phyloP scores from a whole-genome alignment of 306 rosid species.

The Cicer bijugum region DNA sequence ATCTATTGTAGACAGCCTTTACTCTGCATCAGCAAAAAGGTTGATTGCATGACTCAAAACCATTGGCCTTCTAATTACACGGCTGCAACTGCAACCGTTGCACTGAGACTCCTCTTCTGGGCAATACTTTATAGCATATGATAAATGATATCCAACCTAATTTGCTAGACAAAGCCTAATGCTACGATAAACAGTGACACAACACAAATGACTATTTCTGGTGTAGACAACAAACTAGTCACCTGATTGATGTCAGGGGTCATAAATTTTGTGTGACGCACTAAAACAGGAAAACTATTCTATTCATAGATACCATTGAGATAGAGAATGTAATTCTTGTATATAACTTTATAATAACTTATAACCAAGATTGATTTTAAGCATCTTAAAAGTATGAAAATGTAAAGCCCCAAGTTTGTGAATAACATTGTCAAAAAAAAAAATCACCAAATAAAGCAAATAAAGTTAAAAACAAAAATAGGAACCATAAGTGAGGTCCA shows the following conservation, averaged over 20 bases:
- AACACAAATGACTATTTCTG: slow-evolving; percentile 12
- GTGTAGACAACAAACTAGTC: slow-evolving; percentile 35
- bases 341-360: background rate
- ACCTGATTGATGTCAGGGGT: slow-evolving; percentile 1
- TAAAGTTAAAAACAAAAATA: slow-evolving; percentile 1
- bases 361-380: slow-evolving; percentile 2
- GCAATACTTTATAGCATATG: background rate
- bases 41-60: background rate
- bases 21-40: background rate
- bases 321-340: background rate
- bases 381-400: background rate
- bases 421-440: slow-evolving; percentile 36
- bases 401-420: slow-evolving; percentile 2
- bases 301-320: slow-evolving; percentile 4
- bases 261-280: background rate
- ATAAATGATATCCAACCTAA: slow-evolving; percentile 10
- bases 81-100: background rate
- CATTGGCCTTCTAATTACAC: background rate
- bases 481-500: slow-evolving; percentile 6
- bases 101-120: background rate
- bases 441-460: slow-evolving; percentile 40
- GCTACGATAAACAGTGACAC: background rate
- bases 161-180: slow-evolving; percentile 24
- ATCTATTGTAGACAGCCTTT: background rate
- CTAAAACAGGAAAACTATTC: slow-evolving; percentile 21